Conservation (phyloP, 2,329 filamentous ascomycete species). For the Fusarium nanum region DNA sequence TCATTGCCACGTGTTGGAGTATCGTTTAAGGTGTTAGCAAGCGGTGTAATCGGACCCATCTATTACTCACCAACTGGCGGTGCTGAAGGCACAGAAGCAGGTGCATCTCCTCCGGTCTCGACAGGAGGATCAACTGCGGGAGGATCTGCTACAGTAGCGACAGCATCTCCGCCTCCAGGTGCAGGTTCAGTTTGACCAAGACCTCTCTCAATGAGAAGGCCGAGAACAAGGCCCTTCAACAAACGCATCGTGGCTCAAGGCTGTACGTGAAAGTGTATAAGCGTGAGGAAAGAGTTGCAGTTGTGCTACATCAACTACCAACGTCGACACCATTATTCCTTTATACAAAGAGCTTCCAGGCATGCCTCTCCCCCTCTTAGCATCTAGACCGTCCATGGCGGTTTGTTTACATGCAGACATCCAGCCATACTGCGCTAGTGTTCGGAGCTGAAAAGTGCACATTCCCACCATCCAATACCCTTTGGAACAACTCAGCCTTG, state of each 20-base stretch:
- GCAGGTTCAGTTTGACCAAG: background rate
- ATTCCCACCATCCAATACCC: background rate
- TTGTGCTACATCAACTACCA: background rate
- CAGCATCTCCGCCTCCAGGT: background rate
- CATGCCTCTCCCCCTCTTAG: background rate
- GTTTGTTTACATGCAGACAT: background rate
- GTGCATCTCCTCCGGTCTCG: background rate
- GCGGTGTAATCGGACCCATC: rapidly evolving
- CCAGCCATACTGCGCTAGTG: background rate
- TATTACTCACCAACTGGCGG: background rate
- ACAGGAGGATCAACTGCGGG: background rate
- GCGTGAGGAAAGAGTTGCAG: background rate
- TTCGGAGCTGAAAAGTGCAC: constrained; percentile 7
- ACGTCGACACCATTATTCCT: rapidly evolving
- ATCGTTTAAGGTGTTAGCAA: background rate
- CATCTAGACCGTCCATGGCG: background rate
- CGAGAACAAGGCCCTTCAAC: constrained; percentile 4
- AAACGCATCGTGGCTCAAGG: background rate
- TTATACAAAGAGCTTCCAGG: background rate
- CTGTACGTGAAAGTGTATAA: background rate
- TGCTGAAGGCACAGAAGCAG: background rate
- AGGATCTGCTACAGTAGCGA: constrained; percentile 7
- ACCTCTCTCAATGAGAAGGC: background rate
- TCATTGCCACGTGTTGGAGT: background rate
- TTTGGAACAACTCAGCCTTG: constrained; percentile 4